Conservation (phyloP, 768 basidiomycete species). For the Suillus lakei region DNA sequence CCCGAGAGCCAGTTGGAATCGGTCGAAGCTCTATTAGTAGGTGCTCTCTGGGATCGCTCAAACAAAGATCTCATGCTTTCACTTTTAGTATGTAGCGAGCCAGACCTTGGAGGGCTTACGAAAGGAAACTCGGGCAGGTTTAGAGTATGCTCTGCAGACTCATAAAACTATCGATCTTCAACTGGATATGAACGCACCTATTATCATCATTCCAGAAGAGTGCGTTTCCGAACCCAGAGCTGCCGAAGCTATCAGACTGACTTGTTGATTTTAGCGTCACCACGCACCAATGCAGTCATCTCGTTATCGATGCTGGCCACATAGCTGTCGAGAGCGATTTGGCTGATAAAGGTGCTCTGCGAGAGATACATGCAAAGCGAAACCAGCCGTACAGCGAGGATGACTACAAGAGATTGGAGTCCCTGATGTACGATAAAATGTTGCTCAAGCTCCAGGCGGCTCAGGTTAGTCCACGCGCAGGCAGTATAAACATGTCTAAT, state of each 20-base stretch:
- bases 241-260: background rate
- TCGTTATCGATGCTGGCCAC: conserved; percentile 95
- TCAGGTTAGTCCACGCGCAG: conserved; percentile 61
- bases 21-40: conserved; percentile 87
- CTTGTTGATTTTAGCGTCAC: conserved; percentile 60
- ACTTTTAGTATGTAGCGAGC: conserved; percentile 79
- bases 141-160: conserved; percentile 90
- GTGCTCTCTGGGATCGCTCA: conserved; percentile 26
- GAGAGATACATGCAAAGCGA: conserved; percentile 80
- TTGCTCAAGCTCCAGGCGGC: conserved; percentile 83
- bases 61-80: background rate
- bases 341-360: conserved; percentile 80
- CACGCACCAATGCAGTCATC: conserved; percentile 75
- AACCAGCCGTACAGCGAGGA: conserved; percentile 84
- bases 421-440: conserved; percentile 94
- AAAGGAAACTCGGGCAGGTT: conserved; percentile 91
- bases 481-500: conserved; percentile 11
- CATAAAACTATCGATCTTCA: conserved; percentile 98
- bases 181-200: conserved; percentile 94
- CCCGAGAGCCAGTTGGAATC: conserved; percentile 95
- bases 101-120: conserved; percentile 92
- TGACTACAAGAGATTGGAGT: conserved; percentile 85
- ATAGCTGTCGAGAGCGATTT: conserved; percentile 92
- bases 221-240: conserved; percentile 33
- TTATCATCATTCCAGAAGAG: conserved; percentile 98